Evolutionary conservation across 768 basidiomycete genomes (phyloP), one percentile per base, ranked within the genome.

Genomic region (Hemileccinum rubropunctum): DNA sequence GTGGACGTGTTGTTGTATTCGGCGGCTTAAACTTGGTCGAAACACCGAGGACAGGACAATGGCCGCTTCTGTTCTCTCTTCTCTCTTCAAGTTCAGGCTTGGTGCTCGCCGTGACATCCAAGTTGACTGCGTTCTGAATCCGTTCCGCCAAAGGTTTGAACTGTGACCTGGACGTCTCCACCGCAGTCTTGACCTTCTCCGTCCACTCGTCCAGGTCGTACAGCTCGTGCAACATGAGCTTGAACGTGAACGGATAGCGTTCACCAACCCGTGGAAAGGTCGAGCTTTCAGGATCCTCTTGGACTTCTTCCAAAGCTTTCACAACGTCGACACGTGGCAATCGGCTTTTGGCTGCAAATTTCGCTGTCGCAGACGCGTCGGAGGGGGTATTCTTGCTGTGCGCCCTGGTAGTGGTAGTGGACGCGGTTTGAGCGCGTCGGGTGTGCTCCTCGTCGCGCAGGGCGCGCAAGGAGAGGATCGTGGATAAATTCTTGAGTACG

Each of bases 171-270:
- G 82, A 83, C 47, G 64, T 69, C 59, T 79, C 75, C 60, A 84
- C 58, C 18, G 77, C 73, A 20, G 73, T 73, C 60, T 76, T 77
- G 45, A 83, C 76, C 62, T 78, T 81, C 54, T 71, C 69, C 1
- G 68, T 73, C 80, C 82, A 86, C 47, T 83, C 82, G 18, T 80
- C 78, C 46, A 78, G 42, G 20, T 76, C 72, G 64, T 86, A 86
- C 11, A 85, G 70, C 61, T 82, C 79, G 69, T 86, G 81, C 49
- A 84, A 63, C 81, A 83, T 85, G 58, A 81, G 71, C 58, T 77
- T 80, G 73, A 85, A 86, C 30, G 79, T 84, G 67, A 86, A 86
- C 15, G 73, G 73, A 57, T 78, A 81, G 44, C 69, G 66, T 53
- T 57, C 52, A 0, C 32, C 56, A 6, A 28, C 34, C 7, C 76